Evolutionary conservation across 2,329 filamentous ascomycete genomes (phyloP), one percentile per base, ranked within the genome.

Genomic region (Sarocladiaceae sp.): DNA sequence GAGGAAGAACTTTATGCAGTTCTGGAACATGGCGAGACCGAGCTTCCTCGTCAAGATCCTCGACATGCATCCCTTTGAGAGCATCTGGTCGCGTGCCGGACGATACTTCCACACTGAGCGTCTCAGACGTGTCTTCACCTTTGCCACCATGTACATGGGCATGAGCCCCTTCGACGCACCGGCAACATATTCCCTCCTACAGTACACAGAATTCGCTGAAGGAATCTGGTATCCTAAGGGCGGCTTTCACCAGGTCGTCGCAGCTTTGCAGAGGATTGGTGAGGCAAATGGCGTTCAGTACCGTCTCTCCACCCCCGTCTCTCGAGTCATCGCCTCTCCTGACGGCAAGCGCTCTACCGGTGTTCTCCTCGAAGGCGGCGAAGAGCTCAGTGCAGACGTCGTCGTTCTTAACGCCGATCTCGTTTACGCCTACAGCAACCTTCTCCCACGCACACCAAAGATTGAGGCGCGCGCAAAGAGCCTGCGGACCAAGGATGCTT

Each of bases 131-230:
- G 83, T 84, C 0, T 88, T 88, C 51, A 88, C 84, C 0, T 88
- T 88, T 61, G 83, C 78, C 18, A 87, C 81, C 53, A 89, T 88
- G 84, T 88, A 89, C 56, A 84, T 88, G 80, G 85, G 85, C 0
- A 88, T 88, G 84, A 81, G 73, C 45, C 85, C 85, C 0, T 88
- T 84, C 56, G 82, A 86, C 56, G 83, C 85, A 0, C 85, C 84
- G 0, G 83, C 80, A 3, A 88, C 84, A 2, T 88, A 88, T 62
- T 82, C 75, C 40, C 60, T 88, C 47, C 65, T 88, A 43, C 84
- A 88, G 61, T 88, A 88, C 58, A 84, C 84, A 0, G 84, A 88
- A 63, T 63, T 87, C 24, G 80, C 81, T 0, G 82, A 89, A 64
- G 85, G 85, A 1, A 86, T 89, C 33, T 84, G 83, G 79, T 88